Conservation (phyloP, 495 filamentous ascomycete species). For the Penicillium steckii region DNA sequence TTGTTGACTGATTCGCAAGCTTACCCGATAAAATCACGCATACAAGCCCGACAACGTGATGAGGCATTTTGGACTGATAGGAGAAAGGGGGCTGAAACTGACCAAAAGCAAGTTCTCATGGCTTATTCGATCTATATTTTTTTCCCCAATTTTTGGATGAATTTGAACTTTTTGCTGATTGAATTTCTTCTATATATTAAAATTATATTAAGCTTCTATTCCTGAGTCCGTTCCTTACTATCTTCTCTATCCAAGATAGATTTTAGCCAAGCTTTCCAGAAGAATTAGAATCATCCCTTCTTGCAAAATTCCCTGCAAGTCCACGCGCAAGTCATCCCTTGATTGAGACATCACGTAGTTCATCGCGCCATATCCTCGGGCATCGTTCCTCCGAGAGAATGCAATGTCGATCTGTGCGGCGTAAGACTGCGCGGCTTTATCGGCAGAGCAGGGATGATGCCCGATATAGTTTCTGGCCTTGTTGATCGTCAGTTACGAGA, state of each 20-base stretch:
- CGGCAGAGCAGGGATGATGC: background rate
- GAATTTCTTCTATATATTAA: no score
- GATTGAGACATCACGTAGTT: background rate
- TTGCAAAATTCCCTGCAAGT: no score
- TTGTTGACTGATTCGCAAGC: background rate
- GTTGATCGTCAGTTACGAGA: no score
- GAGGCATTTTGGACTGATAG: background rate
- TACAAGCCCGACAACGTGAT: slow-evolving; percentile 1
- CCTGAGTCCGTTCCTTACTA: no score
- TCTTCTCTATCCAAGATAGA: background rate
- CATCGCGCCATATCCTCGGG: background rate
- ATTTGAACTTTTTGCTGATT: no score
- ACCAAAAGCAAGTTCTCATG: background rate
- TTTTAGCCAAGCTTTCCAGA: background rate
- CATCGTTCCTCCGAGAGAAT: background rate
- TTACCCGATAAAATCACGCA: slow-evolving; percentile 3
- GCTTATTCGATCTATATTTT: no score
- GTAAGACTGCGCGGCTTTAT: background rate
- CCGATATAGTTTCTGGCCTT: no score
- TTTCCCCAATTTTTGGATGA: no score
- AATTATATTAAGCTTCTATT: no score
- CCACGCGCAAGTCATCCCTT: background rate
- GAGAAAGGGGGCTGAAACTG: background rate
- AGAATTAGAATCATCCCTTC: no score
- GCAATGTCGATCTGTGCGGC: background rate